Conservation (phyloP, 164 flowering plant genomes). For the Piper longum region DNA sequence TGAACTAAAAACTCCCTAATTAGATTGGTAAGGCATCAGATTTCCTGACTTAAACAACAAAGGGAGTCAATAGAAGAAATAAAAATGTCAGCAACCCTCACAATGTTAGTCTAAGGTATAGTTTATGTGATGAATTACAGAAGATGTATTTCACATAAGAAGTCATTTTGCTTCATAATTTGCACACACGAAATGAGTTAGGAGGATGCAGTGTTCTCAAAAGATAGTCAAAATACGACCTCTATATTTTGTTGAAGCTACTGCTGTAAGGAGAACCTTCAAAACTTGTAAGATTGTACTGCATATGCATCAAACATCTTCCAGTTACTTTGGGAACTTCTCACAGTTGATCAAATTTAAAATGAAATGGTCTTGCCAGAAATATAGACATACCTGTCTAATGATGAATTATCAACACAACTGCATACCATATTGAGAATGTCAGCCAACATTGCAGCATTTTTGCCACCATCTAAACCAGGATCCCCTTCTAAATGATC, state of each 20-base stretch:
- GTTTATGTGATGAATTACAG: too few relatives aligned
- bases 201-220: neutral
- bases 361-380: slow-evolving; percentile 1
- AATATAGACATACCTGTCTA: slow-evolving; percentile 57
- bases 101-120: too few relatives aligned
- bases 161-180: neutral
- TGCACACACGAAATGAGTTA: too few relatives aligned
- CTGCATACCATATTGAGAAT: slow-evolving; percentile 82
- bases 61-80: too few relatives aligned
- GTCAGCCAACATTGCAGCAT: slow-evolving; percentile 56
- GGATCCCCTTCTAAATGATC: slow-evolving; percentile 99
- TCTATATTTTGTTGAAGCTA: slow-evolving; percentile 81
- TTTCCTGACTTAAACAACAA: too few relatives aligned
- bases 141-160: too few relatives aligned
- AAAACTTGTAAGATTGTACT: slow-evolving; percentile 93
- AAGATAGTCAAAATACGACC: slow-evolving; percentile 26
- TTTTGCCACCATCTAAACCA: slow-evolving; percentile 82
- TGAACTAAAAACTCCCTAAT: too few relatives aligned
- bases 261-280: slow-evolving; percentile 96
- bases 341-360: neutral
- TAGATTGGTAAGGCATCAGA: too few relatives aligned
- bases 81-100: too few relatives aligned
- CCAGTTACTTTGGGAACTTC: slow-evolving; percentile 9
- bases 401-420: slow-evolving; percentile 85
- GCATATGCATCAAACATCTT: slow-evolving; percentile 23